Evolutionary conservation across 345 rosid genomes (phyloP), one percentile per base, ranked within the genome.

Genomic region (Rhizophora apiculata): DNA sequence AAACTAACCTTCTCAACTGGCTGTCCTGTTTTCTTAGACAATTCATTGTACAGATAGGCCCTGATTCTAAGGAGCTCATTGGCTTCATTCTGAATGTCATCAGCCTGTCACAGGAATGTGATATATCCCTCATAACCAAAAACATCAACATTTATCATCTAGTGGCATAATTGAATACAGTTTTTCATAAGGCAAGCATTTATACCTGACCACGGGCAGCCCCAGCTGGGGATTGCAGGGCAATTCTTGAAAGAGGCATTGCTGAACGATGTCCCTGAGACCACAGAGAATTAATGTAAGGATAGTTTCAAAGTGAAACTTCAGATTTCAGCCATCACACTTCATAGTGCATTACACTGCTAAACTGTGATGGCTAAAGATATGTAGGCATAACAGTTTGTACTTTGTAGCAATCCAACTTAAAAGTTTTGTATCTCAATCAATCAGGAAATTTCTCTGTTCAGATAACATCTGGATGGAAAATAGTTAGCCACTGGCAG

Each of bases 141-240:
- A 53, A 61, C 37, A 43, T 37, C 72, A 2, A 60, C 7, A 63
- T 52, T 32, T 20, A 54, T 8, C 2, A 18, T 20, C 37, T 21
- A 9, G 15, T 10, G 22, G 20, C 2, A 59, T 52, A 43, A 51
- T 55, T 26, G 10, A 52, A 11, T 22, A 34, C 22, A 51, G 49
- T 7, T 62, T 32, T 58, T 64, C 58, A 26, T 65, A 24, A 36
- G 60, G 37, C 1, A 43, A 8, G 49, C 63, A 66, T 55, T 62
- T 65, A 56, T 82, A 89, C 97, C 97, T 88, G 90, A 70, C 93
- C 98, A 62, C 90, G 86, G 55, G 97, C 96, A 69, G 90, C 85
- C 69, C 95, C 88, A 34, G 89, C 89, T 36, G 96, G 93, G 72
- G 91, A 82, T 7, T 79, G 82, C 52, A 94, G 79, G 26, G 86